Base-by-base conservation (phyloP, 768 basidiomycete species). In the Leucogyrophana mollusca region DNA sequence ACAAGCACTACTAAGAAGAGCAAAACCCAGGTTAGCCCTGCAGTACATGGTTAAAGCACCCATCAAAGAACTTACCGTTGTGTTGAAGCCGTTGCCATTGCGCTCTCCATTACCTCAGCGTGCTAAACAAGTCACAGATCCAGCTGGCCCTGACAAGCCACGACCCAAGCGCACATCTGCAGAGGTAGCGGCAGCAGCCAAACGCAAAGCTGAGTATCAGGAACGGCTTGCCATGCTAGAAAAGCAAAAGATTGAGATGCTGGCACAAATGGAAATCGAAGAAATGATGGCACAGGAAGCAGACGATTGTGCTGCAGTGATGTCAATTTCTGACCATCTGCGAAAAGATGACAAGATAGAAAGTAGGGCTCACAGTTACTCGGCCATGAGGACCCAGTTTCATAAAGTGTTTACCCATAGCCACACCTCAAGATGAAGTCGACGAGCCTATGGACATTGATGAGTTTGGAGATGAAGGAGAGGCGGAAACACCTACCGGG, bases 201-300 rank as follows among this genome's bases (percentile, higher is more conserved):
- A 35, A 46, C 17, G 23, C 13, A 21, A 34, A 46, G 17, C 24
- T 46, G 17, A 17, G n/a, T n/a, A n/a, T n/a, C n/a, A n/a, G n/a
- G n/a, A n/a, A n/a, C n/a, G n/a, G n/a, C n/a, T n/a, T n/a, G n/a
- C n/a, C n/a, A n/a, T n/a, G n/a, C n/a, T n/a, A n/a, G n/a, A n/a
- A n/a, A n/a, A 35, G 33, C 25, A 45, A 32, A 45, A 33, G 33
- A 25, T 45, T 9, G 13, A 10, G 43, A 35, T 23, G 14, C 18
- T 34, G 43, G 43, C 43, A 32, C 30, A 32, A 21, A 32, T 45
- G 30, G 43, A 45, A 33, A 17, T 45, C n/a, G 30, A 45, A 23
- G 24, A 17, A 21, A 33, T 34, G 43, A 16, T 10, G 43, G 27
- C 21, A 14, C 17, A 45, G 30, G 24, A n/a, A 16, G 32, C 32